These are phyloP conservation scores for Chaetothyriales sp. DNA, from an alignment of 2,329 filamentous ascomycete genomes.

Conservation along the genomic window DNA sequence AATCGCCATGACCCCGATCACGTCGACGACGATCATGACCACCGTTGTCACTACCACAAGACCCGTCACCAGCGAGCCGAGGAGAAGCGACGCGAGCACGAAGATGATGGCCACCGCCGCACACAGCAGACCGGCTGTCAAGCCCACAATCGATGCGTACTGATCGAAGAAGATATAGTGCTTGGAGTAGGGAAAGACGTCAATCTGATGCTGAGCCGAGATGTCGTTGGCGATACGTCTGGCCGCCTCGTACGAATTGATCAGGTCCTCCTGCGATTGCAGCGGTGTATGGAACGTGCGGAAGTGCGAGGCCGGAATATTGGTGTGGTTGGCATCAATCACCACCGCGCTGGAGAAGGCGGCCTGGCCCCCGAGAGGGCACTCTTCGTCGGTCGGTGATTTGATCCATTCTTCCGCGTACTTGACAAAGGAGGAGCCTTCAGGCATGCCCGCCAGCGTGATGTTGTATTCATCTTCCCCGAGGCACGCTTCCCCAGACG, in stretches of 20 bases:
- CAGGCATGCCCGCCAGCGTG: conserved; percentile 79
- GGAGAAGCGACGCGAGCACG: conserved; percentile 59
- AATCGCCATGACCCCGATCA: conserved; percentile 87
- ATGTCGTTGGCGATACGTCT: conserved; percentile 75
- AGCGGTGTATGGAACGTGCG: conserved; percentile 78
- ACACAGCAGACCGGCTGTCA: conserved; percentile 67
- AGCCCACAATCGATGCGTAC: conserved; percentile 68
- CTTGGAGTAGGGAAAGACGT: conserved; percentile 91
- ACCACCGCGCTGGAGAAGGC: conserved; percentile 77
- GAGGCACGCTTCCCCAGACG: conserved; percentile 63
- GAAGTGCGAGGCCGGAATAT: conserved; percentile 77
- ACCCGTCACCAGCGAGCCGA: conserved; percentile 73
- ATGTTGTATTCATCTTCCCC: conserved; percentile 73
- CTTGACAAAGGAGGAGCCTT: conserved; percentile 76
- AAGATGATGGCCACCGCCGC: conserved; percentile 79
- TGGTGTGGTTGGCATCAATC: conserved; percentile 52
- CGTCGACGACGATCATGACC: conserved; percentile 84
- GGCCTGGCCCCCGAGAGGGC: conserved; percentile 76
- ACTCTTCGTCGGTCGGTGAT: conserved; percentile 66
- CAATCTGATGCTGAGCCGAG: conserved; percentile 53
- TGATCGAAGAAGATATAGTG: conserved; percentile 99
- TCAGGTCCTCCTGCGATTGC: conserved; percentile 81
- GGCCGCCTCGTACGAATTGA: conserved; percentile 75
- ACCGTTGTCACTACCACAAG: conserved; percentile 75
- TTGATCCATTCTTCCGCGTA: conserved; percentile 75